Evolutionary conservation across 2,329 filamentous ascomycete genomes (phyloP), one percentile per base, ranked within the genome.

Genomic region (Monilinia aucupariae): DNA sequence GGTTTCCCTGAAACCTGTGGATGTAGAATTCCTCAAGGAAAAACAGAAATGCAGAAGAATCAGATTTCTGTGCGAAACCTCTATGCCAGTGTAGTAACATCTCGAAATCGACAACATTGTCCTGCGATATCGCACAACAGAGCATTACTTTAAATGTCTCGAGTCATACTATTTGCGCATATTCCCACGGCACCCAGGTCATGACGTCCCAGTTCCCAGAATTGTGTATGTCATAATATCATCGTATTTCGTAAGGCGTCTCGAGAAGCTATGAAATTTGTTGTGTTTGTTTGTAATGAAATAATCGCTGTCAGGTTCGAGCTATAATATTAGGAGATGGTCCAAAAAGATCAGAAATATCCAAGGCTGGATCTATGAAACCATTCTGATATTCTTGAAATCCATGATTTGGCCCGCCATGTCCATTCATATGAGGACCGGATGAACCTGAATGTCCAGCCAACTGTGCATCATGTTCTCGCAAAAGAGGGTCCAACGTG

Each of bases 351-450:
- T 62, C 59, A 15, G 50, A 55, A 27, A 54, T 62, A 39, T 56
- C 51, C 59, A 62, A 56, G 22, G 50, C 51, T 20, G 59, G 50
- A 22, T 62, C 59, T 56, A 62, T 62, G 51, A 62, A 62, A 27
- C 51, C 51, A 20, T 47, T 56, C 22, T 56, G 59, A 25, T 62
- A 62, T 20, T 52, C 41, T 25, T 50, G 45, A 22, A 39, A 62
- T 27, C 32, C 51, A 41, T 62, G 50, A 56, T 41, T 48, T 45
- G 41, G 22, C n/a, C 32, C 51, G 9, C 37, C 32, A 48, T 62
- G 51, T 17, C 59, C 59, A 56, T 49, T 50, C 39, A 62, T 47
- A 41, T 62, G 50, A 39, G 51, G 4, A 6, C 50, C 51, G 49
- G 25, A 37, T 25, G 50, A 56, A 41, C 34, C 47, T n/a, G 59